Percentiles rank a stretch among this genome's conserved stretches.
These are phyloP conservation scores for Aspergillus felis DNA, from an alignment of 2,329 filamentous ascomycete genomes.

Conservation along the genomic window DNA sequence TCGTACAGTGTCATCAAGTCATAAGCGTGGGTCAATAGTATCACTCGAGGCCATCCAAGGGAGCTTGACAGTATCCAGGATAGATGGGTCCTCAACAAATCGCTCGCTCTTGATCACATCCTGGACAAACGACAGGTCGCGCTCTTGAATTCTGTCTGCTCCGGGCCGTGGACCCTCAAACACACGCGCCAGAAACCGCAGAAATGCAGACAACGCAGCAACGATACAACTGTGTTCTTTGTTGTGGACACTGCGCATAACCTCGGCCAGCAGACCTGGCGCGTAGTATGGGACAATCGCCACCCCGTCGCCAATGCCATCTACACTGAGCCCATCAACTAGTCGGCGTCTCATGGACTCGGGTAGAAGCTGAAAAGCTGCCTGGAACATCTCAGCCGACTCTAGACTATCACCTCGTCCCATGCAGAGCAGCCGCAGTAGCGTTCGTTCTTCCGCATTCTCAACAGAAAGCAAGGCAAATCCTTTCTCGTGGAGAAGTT, in stretches of 20 bases:
- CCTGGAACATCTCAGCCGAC: conserved; percentile 27
- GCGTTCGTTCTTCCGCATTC: conserved; percentile 26
- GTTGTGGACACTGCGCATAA: conserved; percentile 19
- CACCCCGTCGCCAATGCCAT: conserved; percentile 30
- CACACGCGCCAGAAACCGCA: conserved; percentile 12
- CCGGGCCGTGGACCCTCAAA: conserved; percentile 5
- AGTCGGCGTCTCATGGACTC: conserved; percentile 15
- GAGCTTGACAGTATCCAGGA: not conserved
- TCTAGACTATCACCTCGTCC: conserved; percentile 27
- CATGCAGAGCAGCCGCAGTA: conserved; percentile 37
- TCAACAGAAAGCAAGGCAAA: conserved; percentile 26
- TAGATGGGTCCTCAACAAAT: conserved; percentile 6
- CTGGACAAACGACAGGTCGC: conserved; percentile 10
- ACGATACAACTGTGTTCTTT: conserved; percentile 5
- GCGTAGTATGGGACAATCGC: conserved; percentile 39
- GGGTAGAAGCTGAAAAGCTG: conserved; percentile 24
- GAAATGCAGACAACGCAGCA: conserved; percentile 6
- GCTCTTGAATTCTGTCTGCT: conserved; percentile 6
- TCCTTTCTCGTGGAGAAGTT: conserved; percentile 22
- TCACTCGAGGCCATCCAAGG: not conserved
- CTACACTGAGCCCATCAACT: conserved; percentile 30
- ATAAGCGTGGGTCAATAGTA: not conserved
- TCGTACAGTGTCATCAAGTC: not conserved
- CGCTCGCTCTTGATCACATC: conserved; percentile 3
- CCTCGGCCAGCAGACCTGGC: conserved; percentile 33